Conservation (phyloP, 2,329 filamentous ascomycete species). For the Alternaria incomplexa region DNA sequence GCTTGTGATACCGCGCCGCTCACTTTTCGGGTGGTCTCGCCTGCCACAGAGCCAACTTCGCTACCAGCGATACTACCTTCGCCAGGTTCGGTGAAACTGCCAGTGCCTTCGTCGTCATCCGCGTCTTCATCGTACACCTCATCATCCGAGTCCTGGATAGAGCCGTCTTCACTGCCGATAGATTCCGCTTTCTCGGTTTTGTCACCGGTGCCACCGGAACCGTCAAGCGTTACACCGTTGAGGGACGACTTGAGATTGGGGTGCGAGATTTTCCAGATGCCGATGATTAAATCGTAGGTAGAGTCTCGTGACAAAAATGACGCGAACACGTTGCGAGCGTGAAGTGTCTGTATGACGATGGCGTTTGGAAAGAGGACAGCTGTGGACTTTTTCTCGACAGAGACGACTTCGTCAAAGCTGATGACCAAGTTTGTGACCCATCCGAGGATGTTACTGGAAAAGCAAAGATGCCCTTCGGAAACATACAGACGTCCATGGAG, state of each 20-base stretch:
- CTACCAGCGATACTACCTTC: constrained; percentile 62
- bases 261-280: constrained; percentile 97
- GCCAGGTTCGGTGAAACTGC: constrained; percentile 65
- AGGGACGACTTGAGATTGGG: constrained; percentile 88
- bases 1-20: constrained; percentile 61
- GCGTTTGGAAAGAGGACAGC: constrained; percentile 96
- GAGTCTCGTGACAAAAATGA: constrained; percentile 94
- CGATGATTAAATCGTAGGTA: constrained; percentile 95
- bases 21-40: constrained; percentile 69
- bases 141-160: constrained; percentile 71
- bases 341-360: constrained; percentile 93
- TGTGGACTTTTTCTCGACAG: constrained; percentile 95
- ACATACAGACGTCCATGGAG: constrained; percentile 93
- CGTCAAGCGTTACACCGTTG: constrained; percentile 83
- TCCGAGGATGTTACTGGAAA: constrained; percentile 97
- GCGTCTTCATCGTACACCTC: constrained; percentile 83
- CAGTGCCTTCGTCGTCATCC: constrained; percentile 73
- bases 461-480: constrained; percentile 96
- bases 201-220: constrained; percentile 73
- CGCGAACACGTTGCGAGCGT: constrained; percentile 94
- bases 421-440: constrained; percentile 98
- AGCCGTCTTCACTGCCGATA: constrained; percentile 52
- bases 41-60: constrained; percentile 58
- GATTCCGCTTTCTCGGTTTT: constrained; percentile 87
- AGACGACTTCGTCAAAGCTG: constrained; percentile 96